Evolutionary conservation across 2,329 filamentous ascomycete species (phyloP).

Genomic region (Cladophialophora bantiana): DNA sequence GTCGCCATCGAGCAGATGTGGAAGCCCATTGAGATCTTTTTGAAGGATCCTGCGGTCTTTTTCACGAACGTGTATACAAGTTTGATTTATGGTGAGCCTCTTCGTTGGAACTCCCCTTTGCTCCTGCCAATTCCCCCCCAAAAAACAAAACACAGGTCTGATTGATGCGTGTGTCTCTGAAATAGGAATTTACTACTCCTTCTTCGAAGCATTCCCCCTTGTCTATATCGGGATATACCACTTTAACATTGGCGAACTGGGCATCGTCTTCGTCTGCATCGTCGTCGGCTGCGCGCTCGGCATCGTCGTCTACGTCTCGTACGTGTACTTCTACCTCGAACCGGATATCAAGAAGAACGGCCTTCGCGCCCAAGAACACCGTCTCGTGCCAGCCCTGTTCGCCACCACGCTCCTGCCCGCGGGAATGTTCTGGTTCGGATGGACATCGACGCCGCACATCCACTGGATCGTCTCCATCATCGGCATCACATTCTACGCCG

Average conservation of each 20-base stretch:
- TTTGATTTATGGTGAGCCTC: slow-evolving; percentile 56
- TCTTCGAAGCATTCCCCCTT: slow-evolving; percentile 72
- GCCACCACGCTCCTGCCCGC: slow-evolving; percentile 60
- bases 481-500: slow-evolving; percentile 36
- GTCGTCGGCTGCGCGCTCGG: slow-evolving; percentile 64
- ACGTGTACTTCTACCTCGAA: slow-evolving; percentile 60
- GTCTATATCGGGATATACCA: slow-evolving; percentile 67
- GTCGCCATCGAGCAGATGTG: slow-evolving; percentile 65
- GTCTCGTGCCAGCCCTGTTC: slow-evolving; percentile 60
- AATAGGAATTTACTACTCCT: slow-evolving; percentile 53
- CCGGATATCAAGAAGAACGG: slow-evolving; percentile 59
- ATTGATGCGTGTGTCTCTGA: not conserved
- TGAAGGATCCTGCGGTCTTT: slow-evolving; percentile 67
- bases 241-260: slow-evolving; percentile 65
- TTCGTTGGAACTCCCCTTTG: not conserved
- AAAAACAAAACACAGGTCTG: not conserved
- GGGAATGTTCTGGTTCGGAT: slow-evolving; percentile 64
- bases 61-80: slow-evolving; percentile 69
- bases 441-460: slow-evolving; percentile 42
- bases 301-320: slow-evolving; percentile 58
- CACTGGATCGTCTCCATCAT: slow-evolving; percentile 47
- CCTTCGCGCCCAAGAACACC: slow-evolving; percentile 61
- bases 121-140: not conserved
- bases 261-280: slow-evolving; percentile 68
- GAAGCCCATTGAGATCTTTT: slow-evolving; percentile 64